Evolutionary conservation across 192 early-diverging fungal species (phyloP).

Genomic region (Coemansia nantahalensis): DNA sequence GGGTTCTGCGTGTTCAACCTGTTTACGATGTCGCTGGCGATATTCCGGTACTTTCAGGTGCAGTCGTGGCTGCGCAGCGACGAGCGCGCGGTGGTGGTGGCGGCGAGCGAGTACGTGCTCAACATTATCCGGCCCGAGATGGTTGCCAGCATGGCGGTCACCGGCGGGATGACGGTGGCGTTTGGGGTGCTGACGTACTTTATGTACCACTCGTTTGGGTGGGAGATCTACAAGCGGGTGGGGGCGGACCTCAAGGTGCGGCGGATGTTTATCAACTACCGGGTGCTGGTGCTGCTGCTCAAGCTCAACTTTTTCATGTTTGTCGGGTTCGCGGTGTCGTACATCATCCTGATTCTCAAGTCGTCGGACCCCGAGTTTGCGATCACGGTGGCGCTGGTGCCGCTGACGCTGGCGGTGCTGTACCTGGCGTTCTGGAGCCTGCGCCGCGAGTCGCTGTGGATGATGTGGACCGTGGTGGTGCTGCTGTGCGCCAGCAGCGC

Average conservation of each 20-base stretch:
- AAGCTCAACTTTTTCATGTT: constrained; percentile 56
- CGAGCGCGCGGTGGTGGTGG: constrained; percentile 6
- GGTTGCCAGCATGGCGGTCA: constrained; percentile 35
- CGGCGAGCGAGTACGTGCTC: constrained; percentile 15
- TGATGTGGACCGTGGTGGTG: constrained; percentile 48
- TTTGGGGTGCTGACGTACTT: constrained; percentile 44
- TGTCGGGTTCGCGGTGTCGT: constrained; percentile 53
- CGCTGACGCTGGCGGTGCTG: constrained; percentile 43
- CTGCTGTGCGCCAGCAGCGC: constrained; percentile 39
- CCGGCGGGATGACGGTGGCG: constrained; percentile 29
- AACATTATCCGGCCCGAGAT: constrained; percentile 20
- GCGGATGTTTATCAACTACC: constrained; percentile 55
- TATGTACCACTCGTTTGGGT: constrained; percentile 55
- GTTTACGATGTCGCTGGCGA: constrained; percentile 47
- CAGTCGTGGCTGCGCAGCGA: constrained; percentile 18
- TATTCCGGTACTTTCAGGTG: constrained; percentile 51
- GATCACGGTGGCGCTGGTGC: constrained; percentile 48
- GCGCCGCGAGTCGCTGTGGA: constrained; percentile 30
- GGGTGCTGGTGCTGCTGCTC: constrained; percentile 49
- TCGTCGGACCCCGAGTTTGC: constrained; percentile 51
- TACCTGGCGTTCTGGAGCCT: constrained; percentile 50
- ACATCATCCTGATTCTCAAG: constrained; percentile 60
- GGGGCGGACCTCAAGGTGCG: constrained; percentile 56
- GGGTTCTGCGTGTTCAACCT: constrained; percentile 50
- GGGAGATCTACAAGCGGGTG: constrained; percentile 57